Base-by-base conservation (phyloP, 1,284 basidiomycete genomes). In the Phlebopus sp. region DNA sequence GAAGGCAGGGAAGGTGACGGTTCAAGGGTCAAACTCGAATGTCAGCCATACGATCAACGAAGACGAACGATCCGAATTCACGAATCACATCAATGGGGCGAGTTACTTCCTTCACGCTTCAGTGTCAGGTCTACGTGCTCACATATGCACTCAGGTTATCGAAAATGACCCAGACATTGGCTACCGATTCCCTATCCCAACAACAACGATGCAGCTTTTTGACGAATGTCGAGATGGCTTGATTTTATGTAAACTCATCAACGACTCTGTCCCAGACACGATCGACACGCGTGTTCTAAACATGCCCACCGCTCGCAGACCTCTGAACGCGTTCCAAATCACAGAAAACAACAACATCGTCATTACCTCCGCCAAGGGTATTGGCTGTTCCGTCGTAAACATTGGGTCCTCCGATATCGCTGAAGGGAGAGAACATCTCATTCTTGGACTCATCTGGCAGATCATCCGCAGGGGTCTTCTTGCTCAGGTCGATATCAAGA, bases 331-430 rank as follows among this genome's bases (percentile, higher is more conserved):
- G 0, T 99, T 99, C 83, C 94, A 98, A 66, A 97, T 97, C 68
- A 98, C 96, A 0, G 96, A 99, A 70, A 99, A 99, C 78, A 98
- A 99, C 78, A 99, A 98, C 72, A 96, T 99, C 60, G 96, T 99
- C 66, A 97, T 99, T 70, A 90, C 92, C 9, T 99, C 97, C 29
- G 85, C 96, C 37, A 96, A 97, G 71, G 96, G 91, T 68, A 98
- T 99, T 57, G 96, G 96, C 31, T 97, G 97, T 68, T 95, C 91
- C 7, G 94, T 98, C 44, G 96, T 99, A 69, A 99, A 99, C 73
- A 97, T 99, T 56, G 96, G 97, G 31, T 89, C 96, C 0, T 80
- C 84, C 17, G 96, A 99, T 71, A 75, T 99, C 50, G 82, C 92
- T 39, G 95, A 97, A 54, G 95, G 96, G 7, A 78, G 91, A 50